These are phyloP conservation scores for Xerocomellus dryophilus DNA, from an alignment of 768 basidiomycete species.

Conservation along the genomic window DNA sequence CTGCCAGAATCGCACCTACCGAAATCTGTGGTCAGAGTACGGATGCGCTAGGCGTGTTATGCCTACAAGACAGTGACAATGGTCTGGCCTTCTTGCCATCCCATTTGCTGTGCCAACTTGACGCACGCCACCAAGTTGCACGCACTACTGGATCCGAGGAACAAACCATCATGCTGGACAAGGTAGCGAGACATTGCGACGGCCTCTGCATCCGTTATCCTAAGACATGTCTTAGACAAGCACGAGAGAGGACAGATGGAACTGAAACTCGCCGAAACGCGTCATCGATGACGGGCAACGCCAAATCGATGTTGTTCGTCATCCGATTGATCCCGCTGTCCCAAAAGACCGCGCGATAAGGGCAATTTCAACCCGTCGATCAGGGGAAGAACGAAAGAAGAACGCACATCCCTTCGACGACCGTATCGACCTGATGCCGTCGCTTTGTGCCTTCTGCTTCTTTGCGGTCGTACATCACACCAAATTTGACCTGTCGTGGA, in stretches of 20 bases:
- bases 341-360: not conserved
- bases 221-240: conserved; percentile 27
- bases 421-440: conserved; percentile 92
- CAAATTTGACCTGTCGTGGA: conserved; percentile 65
- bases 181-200: conserved; percentile 95
- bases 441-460: conserved; percentile 93
- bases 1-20: conserved; percentile 84
- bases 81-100: conserved; percentile 64
- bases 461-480: conserved; percentile 91
- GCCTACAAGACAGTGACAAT: conserved; percentile 85
- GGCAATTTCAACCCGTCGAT: not conserved
- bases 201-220: conserved; percentile 90
- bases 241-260: not conserved
- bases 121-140: conserved; percentile 94
- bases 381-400: conserved; percentile 7
- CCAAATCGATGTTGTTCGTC: conserved; percentile 87
- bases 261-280: conserved; percentile 66
- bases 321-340: conserved; percentile 87
- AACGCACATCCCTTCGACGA: conserved; percentile 85
- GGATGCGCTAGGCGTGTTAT: not conserved
- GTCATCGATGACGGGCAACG: conserved; percentile 81
- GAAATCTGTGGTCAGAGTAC: not conserved
- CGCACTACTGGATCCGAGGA: conserved; percentile 93
- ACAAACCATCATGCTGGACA: conserved; percentile 86
- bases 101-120: conserved; percentile 67